Base-by-base conservation (phyloP, 441 rosid species). In the California macrophylla region DNA sequence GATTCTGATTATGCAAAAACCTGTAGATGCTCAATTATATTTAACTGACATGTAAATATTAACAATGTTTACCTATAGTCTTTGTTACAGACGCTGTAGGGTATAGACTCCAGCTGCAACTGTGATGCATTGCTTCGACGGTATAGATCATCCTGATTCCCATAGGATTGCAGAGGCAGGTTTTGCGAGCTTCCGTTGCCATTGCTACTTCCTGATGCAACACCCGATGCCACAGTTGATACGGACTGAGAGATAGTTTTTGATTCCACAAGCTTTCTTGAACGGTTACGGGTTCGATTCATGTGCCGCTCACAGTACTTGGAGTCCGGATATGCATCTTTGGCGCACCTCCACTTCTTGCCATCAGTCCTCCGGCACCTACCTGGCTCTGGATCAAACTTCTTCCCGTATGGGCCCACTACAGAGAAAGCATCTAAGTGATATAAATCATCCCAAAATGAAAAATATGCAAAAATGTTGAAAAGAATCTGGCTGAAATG, bases 261-360 rank as follows among this genome's bases (percentile, higher is more conserved):
- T 70, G 84, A 81, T 90, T 90, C 96, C 93, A 90, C 93, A 85
- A 91, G 96, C 94, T 94, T 94, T 90, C 98, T 92, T 89, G 98
- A 87, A 88, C 98, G 97, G 82, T 87, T 90, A 73, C 89, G 90
- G 83, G 97, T 96, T 84, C 98, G 89, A 13, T 94, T 97, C 98
- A 92, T 94, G 85, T 94, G 98, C 67, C 93, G 87, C 71, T 94
- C 97, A 72, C 98, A 94, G 83, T 94, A 94, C 80, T 94, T 94
- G 61, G 97, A 92, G 76, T 94, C 97, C 30, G 87, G 92, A 71
- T 82, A 92, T 28, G 98, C 97, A 79, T 94, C 97, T 79, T 91
- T 94, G 0, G 97, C 86, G 80, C 97, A 94, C 69, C 98, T 82
- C 98, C 98, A 94, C 85, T 94, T 94, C 82, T 94, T 94, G n/a